phyloP scores from a whole-genome alignment of 1,284 basidiomycete genomes.

The Cryptococcus maquisensis region DNA sequence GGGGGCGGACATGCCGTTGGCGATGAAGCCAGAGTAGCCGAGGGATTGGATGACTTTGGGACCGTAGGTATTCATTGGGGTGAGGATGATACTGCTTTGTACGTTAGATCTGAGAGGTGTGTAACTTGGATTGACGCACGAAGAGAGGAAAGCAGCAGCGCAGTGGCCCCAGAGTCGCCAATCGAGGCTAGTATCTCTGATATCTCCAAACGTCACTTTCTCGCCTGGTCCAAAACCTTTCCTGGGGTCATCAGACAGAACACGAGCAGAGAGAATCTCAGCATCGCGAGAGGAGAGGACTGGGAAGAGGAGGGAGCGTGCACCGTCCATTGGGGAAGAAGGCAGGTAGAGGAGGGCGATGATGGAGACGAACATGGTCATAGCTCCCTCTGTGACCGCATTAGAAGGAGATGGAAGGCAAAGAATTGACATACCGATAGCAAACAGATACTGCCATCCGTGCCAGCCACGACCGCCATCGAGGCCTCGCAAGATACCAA shows the following conservation, averaged over 20 bases:
- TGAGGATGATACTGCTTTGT: conserved; percentile 12
- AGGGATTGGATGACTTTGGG: conserved; percentile 16
- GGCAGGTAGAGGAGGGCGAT: conserved; percentile 17
- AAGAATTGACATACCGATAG: conserved; percentile 10
- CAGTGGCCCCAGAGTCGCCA: conserved; percentile 21
- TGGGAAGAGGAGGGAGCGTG: conserved; percentile 7
- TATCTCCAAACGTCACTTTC: conserved; percentile 7
- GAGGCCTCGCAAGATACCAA: conserved; percentile 16
- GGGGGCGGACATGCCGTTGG: conserved; percentile 23
- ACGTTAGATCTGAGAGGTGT: not conserved
- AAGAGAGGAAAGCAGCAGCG: conserved; percentile 16
- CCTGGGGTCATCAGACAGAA: conserved; percentile 13
- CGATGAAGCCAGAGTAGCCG: conserved; percentile 19
- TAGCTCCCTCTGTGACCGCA: conserved; percentile 9
- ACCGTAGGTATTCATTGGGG: conserved; percentile 21
- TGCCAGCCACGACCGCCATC: conserved; percentile 11
- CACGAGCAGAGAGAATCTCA: conserved; percentile 10
- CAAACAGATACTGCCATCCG: conserved; percentile 22
- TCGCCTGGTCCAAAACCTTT: conserved; percentile 7
- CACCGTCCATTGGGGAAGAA: conserved; percentile 14
- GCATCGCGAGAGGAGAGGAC: conserved; percentile 10
- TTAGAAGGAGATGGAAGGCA: not conserved
- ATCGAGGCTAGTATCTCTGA: conserved; percentile 14
- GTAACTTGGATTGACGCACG: conserved; percentile 6
- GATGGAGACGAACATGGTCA: conserved; percentile 18